These are phyloP conservation scores for Shiraia sp. DNA, from an alignment of 2,329 filamentous ascomycete genomes.

Conservation along the genomic window DNA sequence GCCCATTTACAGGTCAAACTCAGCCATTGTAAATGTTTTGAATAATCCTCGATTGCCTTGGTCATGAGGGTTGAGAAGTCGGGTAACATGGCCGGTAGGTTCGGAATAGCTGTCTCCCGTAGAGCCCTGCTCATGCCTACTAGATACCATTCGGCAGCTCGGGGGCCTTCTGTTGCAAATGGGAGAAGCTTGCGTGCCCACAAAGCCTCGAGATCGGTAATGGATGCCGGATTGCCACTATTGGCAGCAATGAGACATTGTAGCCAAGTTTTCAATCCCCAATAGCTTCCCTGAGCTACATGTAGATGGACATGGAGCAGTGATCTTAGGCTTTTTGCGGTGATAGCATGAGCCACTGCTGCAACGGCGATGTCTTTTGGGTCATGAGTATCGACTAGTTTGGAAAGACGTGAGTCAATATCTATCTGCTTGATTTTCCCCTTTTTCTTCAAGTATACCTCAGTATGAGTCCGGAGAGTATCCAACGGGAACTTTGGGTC, in stretches of 20 bases:
- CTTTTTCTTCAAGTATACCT: conserved; percentile 37
- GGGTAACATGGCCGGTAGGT: conserved; percentile 19
- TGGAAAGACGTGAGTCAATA: conserved; percentile 22
- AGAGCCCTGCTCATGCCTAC: conserved; percentile 26
- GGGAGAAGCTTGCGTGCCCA: conserved; percentile 32
- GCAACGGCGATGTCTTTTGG: conserved; percentile 34
- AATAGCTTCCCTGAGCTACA: conserved; percentile 31
- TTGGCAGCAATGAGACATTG: conserved; percentile 37
- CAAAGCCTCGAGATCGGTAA: conserved; percentile 31
- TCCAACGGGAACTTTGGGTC: conserved; percentile 30
- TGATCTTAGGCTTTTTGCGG: conserved; percentile 23
- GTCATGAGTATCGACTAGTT: conserved; percentile 24
- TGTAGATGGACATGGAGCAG: conserved; percentile 28
- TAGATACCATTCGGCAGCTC: conserved; percentile 28
- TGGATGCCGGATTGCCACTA: conserved; percentile 20
- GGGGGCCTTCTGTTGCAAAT: conserved; percentile 24
- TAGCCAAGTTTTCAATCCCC: conserved; percentile 32
- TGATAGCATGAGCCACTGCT: conserved; percentile 35
- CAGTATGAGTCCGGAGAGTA: conserved; percentile 26
- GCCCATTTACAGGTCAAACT: conserved; percentile 29
- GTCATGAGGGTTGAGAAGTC: conserved; percentile 26
- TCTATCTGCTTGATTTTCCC: conserved; percentile 30
- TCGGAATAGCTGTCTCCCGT: conserved; percentile 10
- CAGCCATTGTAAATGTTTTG: conserved; percentile 29
- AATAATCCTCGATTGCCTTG: conserved; percentile 25